These are phyloP conservation scores for Taiozyma sp. DNA, from an alignment of 1,139 yeast genomes.

Conservation along the genomic window DNA sequence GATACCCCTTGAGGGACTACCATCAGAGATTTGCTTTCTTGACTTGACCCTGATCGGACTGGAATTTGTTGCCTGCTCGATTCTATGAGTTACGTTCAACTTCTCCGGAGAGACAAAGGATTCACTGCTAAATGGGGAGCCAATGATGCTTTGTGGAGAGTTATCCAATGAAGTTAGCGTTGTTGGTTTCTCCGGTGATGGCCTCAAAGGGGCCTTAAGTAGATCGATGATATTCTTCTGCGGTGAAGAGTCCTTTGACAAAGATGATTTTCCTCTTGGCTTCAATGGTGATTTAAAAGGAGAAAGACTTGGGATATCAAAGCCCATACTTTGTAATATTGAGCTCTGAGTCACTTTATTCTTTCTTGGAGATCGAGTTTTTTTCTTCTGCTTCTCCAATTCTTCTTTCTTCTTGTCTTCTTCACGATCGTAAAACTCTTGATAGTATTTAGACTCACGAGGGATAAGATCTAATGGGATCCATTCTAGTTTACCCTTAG, in stretches of 20 bases:
- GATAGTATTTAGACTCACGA: background rate
- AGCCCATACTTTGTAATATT: slow-evolving; percentile 1
- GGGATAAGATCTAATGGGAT: slow-evolving; percentile 4
- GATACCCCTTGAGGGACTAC: slow-evolving; percentile 1
- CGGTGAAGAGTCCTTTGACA: background rate
- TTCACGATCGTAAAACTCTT: background rate
- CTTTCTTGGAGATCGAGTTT: background rate
- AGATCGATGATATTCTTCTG: background rate
- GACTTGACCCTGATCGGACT: slow-evolving; percentile 3
- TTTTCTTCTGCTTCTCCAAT: background rate
- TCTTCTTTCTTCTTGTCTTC: background rate
- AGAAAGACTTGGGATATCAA: background rate
- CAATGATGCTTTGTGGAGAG: background rate
- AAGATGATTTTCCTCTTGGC: background rate
- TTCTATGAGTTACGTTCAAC: background rate
- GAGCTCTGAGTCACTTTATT: background rate
- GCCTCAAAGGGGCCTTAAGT: background rate
- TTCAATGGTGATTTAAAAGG: background rate
- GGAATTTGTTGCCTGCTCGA: background rate
- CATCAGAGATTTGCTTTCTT: background rate
- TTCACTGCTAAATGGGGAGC: background rate
- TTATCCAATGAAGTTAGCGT: background rate
- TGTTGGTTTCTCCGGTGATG: background rate
- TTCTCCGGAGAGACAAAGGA: background rate
- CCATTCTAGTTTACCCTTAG: slow-evolving; percentile 5